Evolutionary conservation across 495 filamentous ascomycete species (phyloP).

Genomic region (Neurospora sp.): DNA sequence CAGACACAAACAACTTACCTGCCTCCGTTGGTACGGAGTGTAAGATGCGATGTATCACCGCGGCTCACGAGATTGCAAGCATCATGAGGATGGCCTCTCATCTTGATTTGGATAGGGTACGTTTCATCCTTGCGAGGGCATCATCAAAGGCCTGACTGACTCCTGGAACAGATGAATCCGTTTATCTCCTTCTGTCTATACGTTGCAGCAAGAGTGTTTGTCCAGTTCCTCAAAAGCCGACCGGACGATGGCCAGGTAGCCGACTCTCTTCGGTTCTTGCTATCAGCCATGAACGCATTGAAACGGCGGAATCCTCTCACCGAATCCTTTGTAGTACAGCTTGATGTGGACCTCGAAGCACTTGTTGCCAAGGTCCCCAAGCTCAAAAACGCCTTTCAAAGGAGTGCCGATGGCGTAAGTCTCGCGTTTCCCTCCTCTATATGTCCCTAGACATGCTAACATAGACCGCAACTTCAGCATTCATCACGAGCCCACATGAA

Average conservation of each 20-base stretch:
- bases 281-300: conserved; percentile 79
- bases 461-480: neutral
- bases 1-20: conserved; percentile 78
- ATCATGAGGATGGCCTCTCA: conserved; percentile 96
- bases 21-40: conserved; percentile 73
- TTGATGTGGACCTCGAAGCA: conserved; percentile 84
- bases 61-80: conserved; percentile 88
- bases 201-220: conserved; percentile 86
- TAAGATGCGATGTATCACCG: conserved; percentile 84
- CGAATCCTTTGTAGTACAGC: conserved; percentile 88
- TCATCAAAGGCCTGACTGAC: neutral
- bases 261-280: conserved; percentile 79
- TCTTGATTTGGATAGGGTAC: conserved; percentile 72
- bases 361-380: conserved; percentile 43
- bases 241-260: conserved; percentile 75
- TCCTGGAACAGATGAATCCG: conserved; percentile 67
- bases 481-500: neutral
- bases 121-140: conserved; percentile 18
- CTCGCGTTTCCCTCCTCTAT: neutral
- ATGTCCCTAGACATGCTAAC: neutral
- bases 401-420: conserved; percentile 41
- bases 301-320: conserved; percentile 85
- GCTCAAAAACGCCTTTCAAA: conserved; percentile 38
- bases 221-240: conserved; percentile 83
- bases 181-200: conserved; percentile 96